Conservation (phyloP, 192 early-diverging fungal species). For the Entomortierella parvispora region DNA sequence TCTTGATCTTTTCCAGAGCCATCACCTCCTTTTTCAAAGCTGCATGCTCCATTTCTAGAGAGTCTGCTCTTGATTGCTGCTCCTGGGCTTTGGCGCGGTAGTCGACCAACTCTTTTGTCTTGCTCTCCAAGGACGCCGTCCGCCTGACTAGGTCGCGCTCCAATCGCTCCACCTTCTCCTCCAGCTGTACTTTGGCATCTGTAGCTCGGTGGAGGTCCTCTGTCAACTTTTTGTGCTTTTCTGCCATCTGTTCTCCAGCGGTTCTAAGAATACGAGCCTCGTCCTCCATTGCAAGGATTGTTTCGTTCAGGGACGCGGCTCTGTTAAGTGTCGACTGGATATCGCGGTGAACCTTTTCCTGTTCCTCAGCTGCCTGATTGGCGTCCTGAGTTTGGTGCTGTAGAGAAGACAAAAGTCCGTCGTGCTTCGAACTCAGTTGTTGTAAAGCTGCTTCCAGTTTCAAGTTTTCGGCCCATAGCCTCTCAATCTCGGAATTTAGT, state of each 20-base stretch:
- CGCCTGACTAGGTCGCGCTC: constrained; percentile 24
- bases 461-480: no score
- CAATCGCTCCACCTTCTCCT: constrained; percentile 8
- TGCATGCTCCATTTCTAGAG: constrained; percentile 7
- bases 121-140: background rate
- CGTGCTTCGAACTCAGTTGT: no score
- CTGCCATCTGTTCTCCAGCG: constrained; percentile 1
- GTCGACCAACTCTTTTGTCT: constrained; percentile 6
- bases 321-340: background rate
- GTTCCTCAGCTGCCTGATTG: constrained; percentile 2
- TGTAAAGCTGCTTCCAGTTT: no score
- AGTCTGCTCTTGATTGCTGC: background rate
- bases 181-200: background rate
- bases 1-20: background rate
- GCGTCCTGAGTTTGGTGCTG: no score
- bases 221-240: background rate
- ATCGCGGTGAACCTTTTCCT: constrained; percentile 2
- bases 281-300: background rate
- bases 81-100: constrained; percentile 6
- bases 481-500: no score
- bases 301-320: background rate
- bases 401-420: no score
- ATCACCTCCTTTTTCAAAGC: background rate
- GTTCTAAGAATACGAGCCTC: background rate
- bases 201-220: background rate